Conservation (phyloP, 331 rosid genomes). For the Cydonia oblonga region DNA sequence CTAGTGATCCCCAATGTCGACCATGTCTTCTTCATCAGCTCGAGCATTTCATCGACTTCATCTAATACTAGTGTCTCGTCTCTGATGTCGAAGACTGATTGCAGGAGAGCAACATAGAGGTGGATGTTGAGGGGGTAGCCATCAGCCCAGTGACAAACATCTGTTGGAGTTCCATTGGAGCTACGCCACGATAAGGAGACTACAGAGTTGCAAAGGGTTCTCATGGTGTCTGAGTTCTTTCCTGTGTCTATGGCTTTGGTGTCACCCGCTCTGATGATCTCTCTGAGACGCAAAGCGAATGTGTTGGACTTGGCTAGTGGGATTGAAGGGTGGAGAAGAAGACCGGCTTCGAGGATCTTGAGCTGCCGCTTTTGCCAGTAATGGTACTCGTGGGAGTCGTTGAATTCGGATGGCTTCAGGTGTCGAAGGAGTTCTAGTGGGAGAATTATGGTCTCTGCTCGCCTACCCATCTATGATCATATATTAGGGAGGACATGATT, state of each 20-base stretch:
- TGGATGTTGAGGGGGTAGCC: slow-evolving; percentile 77
- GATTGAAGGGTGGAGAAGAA: slow-evolving; percentile 61
- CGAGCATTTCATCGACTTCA: slow-evolving; percentile 85
- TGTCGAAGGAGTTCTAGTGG: slow-evolving; percentile 87
- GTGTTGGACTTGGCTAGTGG: slow-evolving; percentile 41
- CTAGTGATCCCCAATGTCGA: slow-evolving; percentile 56
- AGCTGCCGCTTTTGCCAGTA: slow-evolving; percentile 86
- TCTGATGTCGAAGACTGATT: slow-evolving; percentile 53
- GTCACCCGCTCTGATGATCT: slow-evolving; percentile 35
- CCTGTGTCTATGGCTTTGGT: slow-evolving; percentile 50
- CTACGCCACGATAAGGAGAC: slow-evolving; percentile 89
- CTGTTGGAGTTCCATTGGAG: slow-evolving; percentile 57
- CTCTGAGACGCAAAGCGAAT: slow-evolving; percentile 67
- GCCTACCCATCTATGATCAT: slow-evolving; percentile 74
- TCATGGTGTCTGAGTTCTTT: slow-evolving; percentile 77
- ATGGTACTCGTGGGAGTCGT: slow-evolving; percentile 66
- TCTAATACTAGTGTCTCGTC: slow-evolving; percentile 86
- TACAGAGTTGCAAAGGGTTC: slow-evolving; percentile 73
- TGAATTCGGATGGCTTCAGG: slow-evolving; percentile 76
- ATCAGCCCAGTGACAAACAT: slow-evolving; percentile 90
- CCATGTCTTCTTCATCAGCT: slow-evolving; percentile 86
- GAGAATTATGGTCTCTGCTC: slow-evolving; percentile 87
- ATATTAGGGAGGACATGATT: neutral
- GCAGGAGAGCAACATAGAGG: slow-evolving; percentile 62
- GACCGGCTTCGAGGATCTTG: slow-evolving; percentile 63